Base-by-base conservation (phyloP, 202 grass and related monocot species). In the Setaria italica region DNA sequence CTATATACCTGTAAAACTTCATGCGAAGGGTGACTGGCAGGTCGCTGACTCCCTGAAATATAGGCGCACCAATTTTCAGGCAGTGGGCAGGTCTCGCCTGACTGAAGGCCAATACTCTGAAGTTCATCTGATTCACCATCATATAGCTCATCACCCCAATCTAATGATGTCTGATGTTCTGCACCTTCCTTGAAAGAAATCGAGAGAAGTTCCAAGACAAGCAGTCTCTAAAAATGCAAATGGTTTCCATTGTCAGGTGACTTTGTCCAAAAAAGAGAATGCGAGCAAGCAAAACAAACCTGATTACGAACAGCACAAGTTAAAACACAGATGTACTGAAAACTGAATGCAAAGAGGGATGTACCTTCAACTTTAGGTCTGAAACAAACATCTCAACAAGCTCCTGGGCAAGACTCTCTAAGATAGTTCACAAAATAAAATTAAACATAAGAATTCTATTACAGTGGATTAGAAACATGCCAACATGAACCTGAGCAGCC, bases 341-440 rank as follows among this genome's bases (percentile, higher is more conserved):
- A 84, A 85, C 30, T 62, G n/a, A 78, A 21, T 20, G 19, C 6
- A 76, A 41, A 59, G 35, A 56, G 11, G 65, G 55, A 30, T 17
- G 19, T 91, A 94, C 97, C 97, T 99, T 99, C 87, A 96, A 83
- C 80, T 85, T 74, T 85, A 96, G 85, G 85, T 99, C 88, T 30
- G 74, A 82, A 64, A 92, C 33, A 87, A 99, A 99, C 94, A 99
- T 97, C 39, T 91, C 80, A 46, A 91, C 89, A 85, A 94, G 77
- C 55, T 99, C 93, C 70, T 65, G 64, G 29, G 92, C 90, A 87
- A 99, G 85, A 43, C 78, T 80, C 72, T 99, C 94, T 99, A 85
- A 78, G 30, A 84, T 54, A 81, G 74, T 78, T 74, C 35, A 86
- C 42, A 59, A 20, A 34, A 79, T 34, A 49, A 78, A 29, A 42